phyloP scores from a whole-genome alignment of 345 rosid species.

The Microthlaspi erraticum region DNA sequence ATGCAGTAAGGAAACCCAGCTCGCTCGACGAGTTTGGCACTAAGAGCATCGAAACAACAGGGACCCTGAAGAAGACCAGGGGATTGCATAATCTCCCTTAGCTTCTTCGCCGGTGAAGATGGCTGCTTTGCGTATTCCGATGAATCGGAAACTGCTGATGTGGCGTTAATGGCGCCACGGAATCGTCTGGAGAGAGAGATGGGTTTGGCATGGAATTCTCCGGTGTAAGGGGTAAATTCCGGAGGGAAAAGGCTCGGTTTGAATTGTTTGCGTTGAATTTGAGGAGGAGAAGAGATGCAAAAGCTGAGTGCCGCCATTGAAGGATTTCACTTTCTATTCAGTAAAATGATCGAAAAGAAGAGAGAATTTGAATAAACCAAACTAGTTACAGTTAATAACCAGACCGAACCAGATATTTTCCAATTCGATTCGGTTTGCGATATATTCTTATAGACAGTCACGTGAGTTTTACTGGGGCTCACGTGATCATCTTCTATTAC shows the following conservation, averaged over 20 bases:
- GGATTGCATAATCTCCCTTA: constrained; percentile 63
- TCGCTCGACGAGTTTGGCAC: constrained; percentile 80
- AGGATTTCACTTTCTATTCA: constrained; percentile 1
- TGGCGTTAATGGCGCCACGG: constrained; percentile 26
- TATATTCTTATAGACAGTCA: neutral
- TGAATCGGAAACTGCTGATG: constrained; percentile 22
- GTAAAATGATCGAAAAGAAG: neutral
- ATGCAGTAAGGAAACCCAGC: constrained; percentile 79
- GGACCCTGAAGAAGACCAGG: constrained; percentile 92
- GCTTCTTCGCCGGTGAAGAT: constrained; percentile 47
- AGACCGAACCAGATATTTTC: constrained; percentile 5
- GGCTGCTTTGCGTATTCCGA: constrained; percentile 29
- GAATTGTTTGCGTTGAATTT: constrained; percentile 28
- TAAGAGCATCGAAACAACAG: constrained; percentile 94
- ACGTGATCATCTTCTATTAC: too few species aligned
- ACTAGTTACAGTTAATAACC: neutral
- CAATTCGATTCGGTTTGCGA: constrained; percentile 6
- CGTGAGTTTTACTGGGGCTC: constrained; percentile 36
- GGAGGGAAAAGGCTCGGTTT: constrained; percentile 18
- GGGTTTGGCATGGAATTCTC: constrained; percentile 9
- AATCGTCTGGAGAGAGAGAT: constrained; percentile 28
- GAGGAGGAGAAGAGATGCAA: constrained; percentile 41
- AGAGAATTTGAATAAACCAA: constrained; percentile 23
- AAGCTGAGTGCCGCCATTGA: constrained; percentile 42
- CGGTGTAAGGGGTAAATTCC: neutral